Base-by-base conservation (phyloP, 306 rosid genomes). In the Sphenostylis stenocarpa region DNA sequence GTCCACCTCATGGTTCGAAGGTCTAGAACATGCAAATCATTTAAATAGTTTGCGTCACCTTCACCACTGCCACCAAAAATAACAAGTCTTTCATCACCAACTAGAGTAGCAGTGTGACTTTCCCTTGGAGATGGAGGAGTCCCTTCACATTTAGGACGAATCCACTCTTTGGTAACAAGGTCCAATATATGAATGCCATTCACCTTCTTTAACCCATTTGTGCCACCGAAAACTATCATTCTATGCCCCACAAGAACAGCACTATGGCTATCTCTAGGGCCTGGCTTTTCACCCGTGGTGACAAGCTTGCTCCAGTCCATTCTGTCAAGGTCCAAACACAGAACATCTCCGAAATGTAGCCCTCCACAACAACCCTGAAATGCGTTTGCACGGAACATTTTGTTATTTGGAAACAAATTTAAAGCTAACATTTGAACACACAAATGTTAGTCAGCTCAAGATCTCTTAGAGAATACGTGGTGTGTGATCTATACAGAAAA, bases 281-380 rank as follows among this genome's bases (percentile, higher is more conserved):
- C 99, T 33, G 99, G 99, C 23, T 91, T 89, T 64, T 86, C 86
- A 29, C 99, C 97, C 0, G 84, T 82, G 4, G 97, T 83, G 8
- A 16, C 81, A 48, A 92, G 84, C 44, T 86, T 84, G 77, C 79
- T 89, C 99, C 99, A 90, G 4, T 75, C 75, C 99, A 95, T 92
- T 26, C 88, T 90, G 4, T 87, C 91, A 13, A 89, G 85, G 87
- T 88, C 86, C 39, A 92, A 82, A 76, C 87, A 78, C 58, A 89
- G 90, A 67, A 95, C 97, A 82, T 95, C 97, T 56, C 97, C 86
- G 28, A 85, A 89, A 86, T 95, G 99, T 29, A 91, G 64, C 14
- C 99, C 99, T 13, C 99, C 99, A 63, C 97, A 92, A 70, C 99
- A 95, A 9, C 99, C 99, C 99, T 95, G 85, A 76, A 80, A 84